phyloP scores from a whole-genome alignment of 2,329 filamentous ascomycete genomes.

The Fusarium foetens region DNA sequence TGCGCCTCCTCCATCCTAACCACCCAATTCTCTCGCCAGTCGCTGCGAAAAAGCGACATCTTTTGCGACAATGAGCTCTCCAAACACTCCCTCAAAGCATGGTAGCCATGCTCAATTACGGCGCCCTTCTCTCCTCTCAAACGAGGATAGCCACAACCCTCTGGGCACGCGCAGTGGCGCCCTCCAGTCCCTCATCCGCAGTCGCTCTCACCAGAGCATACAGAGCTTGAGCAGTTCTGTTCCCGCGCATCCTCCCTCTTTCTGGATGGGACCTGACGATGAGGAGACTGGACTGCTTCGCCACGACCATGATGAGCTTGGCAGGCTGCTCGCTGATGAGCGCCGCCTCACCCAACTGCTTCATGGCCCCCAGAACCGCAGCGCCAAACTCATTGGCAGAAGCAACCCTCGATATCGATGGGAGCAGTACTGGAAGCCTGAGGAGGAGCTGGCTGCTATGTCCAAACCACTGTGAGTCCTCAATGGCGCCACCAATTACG shows the following conservation, averaged over 20 bases:
- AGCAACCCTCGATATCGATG: conserved; percentile 87
- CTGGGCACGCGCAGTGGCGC: conserved; percentile 52
- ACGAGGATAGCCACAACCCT: conserved; percentile 49
- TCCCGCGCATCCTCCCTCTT: conserved; percentile 33
- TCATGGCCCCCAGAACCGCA: conserved; percentile 78
- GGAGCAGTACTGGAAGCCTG: conserved; percentile 86
- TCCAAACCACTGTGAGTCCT: conserved; percentile 71
- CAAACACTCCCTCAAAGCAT: conserved; percentile 42
- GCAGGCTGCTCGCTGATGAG: conserved; percentile 62
- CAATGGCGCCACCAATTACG: neutral
- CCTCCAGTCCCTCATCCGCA: conserved; percentile 53
- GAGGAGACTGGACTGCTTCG: conserved; percentile 46
- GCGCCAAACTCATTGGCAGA: conserved; percentile 87
- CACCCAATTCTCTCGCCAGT: conserved; percentile 4
- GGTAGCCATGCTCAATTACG: conserved; percentile 39
- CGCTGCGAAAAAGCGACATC: conserved; percentile 17
- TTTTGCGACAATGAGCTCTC: conserved; percentile 46
- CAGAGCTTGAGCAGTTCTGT: conserved; percentile 46
- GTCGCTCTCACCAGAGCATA: conserved; percentile 50
- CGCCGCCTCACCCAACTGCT: conserved; percentile 68
- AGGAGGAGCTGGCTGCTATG: conserved; percentile 77
- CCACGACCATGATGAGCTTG: conserved; percentile 56
- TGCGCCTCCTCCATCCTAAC: neutral
- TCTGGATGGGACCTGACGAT: conserved; percentile 46
- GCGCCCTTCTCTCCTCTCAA: conserved; percentile 48